These are phyloP conservation scores for Priceomyces fermenticarens DNA, from an alignment of 805 yeast genomes.

Conservation along the genomic window DNA sequence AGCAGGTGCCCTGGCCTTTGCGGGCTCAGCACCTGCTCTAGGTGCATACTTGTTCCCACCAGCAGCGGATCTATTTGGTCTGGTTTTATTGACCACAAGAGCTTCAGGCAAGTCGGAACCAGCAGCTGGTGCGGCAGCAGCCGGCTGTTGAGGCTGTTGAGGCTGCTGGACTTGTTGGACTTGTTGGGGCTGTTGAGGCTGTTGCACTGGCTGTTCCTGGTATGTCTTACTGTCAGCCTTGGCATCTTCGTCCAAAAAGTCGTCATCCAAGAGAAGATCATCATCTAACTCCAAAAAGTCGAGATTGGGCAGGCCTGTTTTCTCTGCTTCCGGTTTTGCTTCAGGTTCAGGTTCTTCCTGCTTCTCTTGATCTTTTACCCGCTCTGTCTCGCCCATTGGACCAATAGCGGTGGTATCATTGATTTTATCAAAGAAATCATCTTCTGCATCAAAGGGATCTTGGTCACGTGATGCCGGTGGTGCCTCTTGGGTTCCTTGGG, in stretches of 20 bases:
- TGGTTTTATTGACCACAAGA: conserved; percentile 40
- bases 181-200: neutral
- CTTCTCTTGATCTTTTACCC: neutral
- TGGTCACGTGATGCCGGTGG: neutral
- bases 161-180: neutral
- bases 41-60: conserved; percentile 13
- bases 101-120: conserved; percentile 73
- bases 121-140: conserved; percentile 46
- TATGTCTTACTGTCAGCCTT: too few relatives aligned
- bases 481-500: neutral
- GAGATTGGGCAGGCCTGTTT: neutral
- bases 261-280: conserved; percentile 31
- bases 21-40: neutral
- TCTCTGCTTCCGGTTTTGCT: too few relatives aligned
- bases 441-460: neutral
- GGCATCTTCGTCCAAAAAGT: conserved; percentile 33
- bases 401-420: too few relatives aligned
- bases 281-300: conserved; percentile 22
- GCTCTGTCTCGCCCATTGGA: too few relatives aligned
- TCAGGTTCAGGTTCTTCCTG: neutral
- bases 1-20: neutral
- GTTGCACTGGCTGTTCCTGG: too few relatives aligned
- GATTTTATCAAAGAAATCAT: too few relatives aligned
- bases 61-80: conserved; percentile 36
- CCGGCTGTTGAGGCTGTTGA: neutral